Percentiles rank a stretch among this genome's conserved stretches.
phyloP scores from a whole-genome alignment of 495 filamentous ascomycete species.

The Lasiosphaeria hispida region DNA sequence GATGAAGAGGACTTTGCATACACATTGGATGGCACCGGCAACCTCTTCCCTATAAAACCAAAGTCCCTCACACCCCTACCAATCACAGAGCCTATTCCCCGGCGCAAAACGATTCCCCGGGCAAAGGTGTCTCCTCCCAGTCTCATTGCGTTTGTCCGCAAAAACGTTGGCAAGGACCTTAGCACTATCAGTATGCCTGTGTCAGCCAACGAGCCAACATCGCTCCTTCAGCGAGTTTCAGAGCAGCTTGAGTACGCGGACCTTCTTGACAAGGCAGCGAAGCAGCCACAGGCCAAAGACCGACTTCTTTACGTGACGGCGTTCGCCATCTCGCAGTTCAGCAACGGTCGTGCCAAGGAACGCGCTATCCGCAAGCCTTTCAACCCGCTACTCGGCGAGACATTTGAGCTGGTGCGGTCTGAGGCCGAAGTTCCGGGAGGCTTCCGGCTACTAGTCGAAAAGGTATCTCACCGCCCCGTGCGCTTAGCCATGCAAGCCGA shows the following conservation, averaged over 20 bases:
- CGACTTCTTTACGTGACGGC: slow-evolving; percentile 81
- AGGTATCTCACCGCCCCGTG: slow-evolving; percentile 88
- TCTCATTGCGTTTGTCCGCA: slow-evolving; percentile 88
- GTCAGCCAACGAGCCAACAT: slow-evolving; percentile 90
- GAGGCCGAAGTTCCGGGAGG: slow-evolving; percentile 66
- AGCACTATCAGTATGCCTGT: slow-evolving; percentile 97
- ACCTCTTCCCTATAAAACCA: slow-evolving; percentile 68
- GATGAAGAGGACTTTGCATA: slow-evolving; percentile 43
- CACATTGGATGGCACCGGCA: slow-evolving; percentile 40
- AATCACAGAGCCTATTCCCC: slow-evolving; percentile 55
- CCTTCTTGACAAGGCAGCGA: slow-evolving; percentile 75
- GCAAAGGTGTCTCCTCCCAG: slow-evolving; percentile 79
- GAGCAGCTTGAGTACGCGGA: slow-evolving; percentile 88
- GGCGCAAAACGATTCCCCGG: slow-evolving; percentile 68
- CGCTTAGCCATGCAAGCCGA: slow-evolving; percentile 93
- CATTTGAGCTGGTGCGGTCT: slow-evolving; percentile 86
- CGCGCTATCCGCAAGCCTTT: slow-evolving; percentile 95
- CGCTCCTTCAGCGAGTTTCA: slow-evolving; percentile 78
- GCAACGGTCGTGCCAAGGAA: slow-evolving; percentile 76
- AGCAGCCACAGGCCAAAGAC: slow-evolving; percentile 56
- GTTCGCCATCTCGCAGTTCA: slow-evolving; percentile 83
- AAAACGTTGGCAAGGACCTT: slow-evolving; percentile 96
- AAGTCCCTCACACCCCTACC: slow-evolving; percentile 79
- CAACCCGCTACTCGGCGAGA: slow-evolving; percentile 96
- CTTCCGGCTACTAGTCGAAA: slow-evolving; percentile 88